Base-by-base conservation (phyloP, 2,329 filamentous ascomycete genomes). In the Colletotrichum aenigma region DNA sequence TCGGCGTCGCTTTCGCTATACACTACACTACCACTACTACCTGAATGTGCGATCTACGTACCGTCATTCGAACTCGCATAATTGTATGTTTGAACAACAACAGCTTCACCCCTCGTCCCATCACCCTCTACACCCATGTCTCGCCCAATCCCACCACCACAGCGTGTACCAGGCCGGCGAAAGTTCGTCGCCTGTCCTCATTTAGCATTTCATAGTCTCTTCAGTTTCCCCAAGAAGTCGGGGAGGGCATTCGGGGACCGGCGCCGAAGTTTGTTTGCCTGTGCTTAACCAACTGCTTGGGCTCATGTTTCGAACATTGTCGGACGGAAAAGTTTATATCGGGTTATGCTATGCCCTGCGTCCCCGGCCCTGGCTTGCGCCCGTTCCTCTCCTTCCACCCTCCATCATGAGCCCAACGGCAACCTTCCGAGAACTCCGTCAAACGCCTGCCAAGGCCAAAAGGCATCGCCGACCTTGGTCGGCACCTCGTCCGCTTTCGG, bases 311-410 rank as follows among this genome's bases (percentile, higher is more conserved):
- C 73, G 73, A 75, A 75, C 62, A 69, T 18, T 73, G 73, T 68
- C 73, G 64, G 73, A 75, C 64, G 73, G 64, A 75, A 75, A 75
- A 75, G 73, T 75, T 68, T 75, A 65, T 68, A 65, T 73, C 43
- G 34, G 43, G 56, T 34, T 68, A 68, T 67, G 73, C 73, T 64
- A 73, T 68, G 73, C 73, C 56, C 38, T 75, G 34, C 69, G 32
- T 72, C 64, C 62, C 73, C 43, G 55, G 32, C 70, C 73, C 62
- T 58, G 28, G 64, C 55, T 68, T 73, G 70, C 70, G 73, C 73
- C 70, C 73, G 73, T 73, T 75, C 73, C 69, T 55, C 56, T 55
- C 26, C 38, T 66, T 48, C 55, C 26, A 68, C 55, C 72, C 30
- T 71, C 61, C 73, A 73, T 56, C 70, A 66, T 34, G 67, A 64